Percentiles rank a stretch among this genome's conserved stretches.
phyloP scores from a whole-genome alignment of 495 filamentous ascomycete species.

The Penicillium chermesinum region DNA sequence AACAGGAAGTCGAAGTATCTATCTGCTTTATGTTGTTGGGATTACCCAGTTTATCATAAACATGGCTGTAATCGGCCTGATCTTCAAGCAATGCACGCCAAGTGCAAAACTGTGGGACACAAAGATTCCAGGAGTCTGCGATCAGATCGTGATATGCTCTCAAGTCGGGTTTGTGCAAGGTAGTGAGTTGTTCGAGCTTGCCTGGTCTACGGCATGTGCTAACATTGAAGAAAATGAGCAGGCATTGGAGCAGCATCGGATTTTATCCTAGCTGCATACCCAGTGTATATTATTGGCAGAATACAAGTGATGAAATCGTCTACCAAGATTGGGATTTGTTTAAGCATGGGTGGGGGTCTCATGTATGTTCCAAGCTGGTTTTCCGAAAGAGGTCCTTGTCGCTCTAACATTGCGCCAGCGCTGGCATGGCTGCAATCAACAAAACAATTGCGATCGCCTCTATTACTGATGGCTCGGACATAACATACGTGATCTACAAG shows the following conservation, averaged over 20 bases:
- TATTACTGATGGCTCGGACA: constrained; percentile 14
- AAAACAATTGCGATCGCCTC: constrained; percentile 23
- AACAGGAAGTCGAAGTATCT: constrained; percentile 13
- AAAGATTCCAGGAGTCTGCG: constrained; percentile 18
- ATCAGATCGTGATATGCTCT: constrained; percentile 16
- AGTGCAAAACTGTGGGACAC: constrained; percentile 21
- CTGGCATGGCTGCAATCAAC: constrained; percentile 23
- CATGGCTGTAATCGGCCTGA: constrained; percentile 16
- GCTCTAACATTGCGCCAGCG: constrained; percentile 6
- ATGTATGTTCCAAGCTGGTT: constrained; percentile 22
- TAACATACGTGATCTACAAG: constrained; percentile 17
- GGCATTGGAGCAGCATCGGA: constrained; percentile 28
- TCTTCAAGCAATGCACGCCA: constrained; percentile 25
- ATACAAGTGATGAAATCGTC: constrained; percentile 24
- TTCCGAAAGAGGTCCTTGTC: too few relatives aligned
- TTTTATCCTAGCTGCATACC: constrained; percentile 30
- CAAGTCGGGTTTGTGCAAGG: constrained; percentile 23
- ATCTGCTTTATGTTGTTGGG: constrained; percentile 24
- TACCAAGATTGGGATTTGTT: constrained; percentile 29
- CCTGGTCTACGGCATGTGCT: background rate
- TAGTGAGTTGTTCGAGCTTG: constrained; percentile 9
- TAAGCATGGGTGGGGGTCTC: constrained; percentile 34
- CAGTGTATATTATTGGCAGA: constrained; percentile 28
- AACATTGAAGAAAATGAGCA: background rate
- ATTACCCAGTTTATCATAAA: constrained; percentile 20